phyloP scores from a whole-genome alignment of 2,329 filamentous ascomycete genomes.

The Pochonia chlamydosporia region DNA sequence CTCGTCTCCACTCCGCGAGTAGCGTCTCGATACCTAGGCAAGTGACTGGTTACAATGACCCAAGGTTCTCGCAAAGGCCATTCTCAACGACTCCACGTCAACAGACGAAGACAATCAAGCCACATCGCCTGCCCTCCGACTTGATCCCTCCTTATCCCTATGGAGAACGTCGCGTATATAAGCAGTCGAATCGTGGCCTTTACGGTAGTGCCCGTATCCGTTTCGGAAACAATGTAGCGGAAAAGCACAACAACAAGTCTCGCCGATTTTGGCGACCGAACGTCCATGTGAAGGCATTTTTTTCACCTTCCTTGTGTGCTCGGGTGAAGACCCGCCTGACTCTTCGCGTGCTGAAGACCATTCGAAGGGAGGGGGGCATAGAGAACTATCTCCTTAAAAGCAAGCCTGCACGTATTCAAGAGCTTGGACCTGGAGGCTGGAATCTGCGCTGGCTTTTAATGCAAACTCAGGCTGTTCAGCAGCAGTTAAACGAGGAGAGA shows the following conservation, averaged over 20 bases:
- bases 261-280: conserved; percentile 72
- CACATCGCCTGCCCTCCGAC: conserved; percentile 38
- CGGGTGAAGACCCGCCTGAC: conserved; percentile 65
- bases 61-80: conserved; percentile 9
- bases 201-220: conserved; percentile 67
- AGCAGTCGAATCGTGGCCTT: conserved; percentile 72
- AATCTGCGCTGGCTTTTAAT: conserved; percentile 83
- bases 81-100: conserved; percentile 32
- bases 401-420: conserved; percentile 71
- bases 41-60: background rate
- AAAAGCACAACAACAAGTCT: conserved; percentile 62
- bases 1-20: background rate
- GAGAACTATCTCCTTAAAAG: conserved; percentile 86
- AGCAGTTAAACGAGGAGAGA: conserved; percentile 61
- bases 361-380: conserved; percentile 81
- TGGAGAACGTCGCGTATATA: conserved; percentile 64
- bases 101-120: conserved; percentile 34
- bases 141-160: conserved; percentile 67
- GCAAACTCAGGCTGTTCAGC: conserved; percentile 64
- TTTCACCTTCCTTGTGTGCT: conserved; percentile 54
- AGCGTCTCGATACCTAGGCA: background rate
- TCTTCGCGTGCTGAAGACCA: conserved; percentile 62
- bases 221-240: conserved; percentile 75
- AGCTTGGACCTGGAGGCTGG: conserved; percentile 89
- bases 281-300: conserved; percentile 62